Conservation (phyloP, 441 rosid genomes). For the Croton laevigatus region DNA sequence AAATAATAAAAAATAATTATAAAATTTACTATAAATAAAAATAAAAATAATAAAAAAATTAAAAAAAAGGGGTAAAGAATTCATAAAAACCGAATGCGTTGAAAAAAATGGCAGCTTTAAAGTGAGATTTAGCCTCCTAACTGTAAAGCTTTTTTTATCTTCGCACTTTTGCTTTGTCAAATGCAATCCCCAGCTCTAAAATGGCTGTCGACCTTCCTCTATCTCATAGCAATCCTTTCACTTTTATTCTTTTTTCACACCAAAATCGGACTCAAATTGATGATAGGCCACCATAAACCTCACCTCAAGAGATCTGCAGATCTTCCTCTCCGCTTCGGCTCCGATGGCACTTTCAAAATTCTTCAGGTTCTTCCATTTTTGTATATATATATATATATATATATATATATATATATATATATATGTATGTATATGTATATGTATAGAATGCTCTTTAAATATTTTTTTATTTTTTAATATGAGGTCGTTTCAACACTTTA, state of each 20-base stretch:
- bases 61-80: too few species aligned
- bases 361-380: conserved; percentile 50
- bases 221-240: conserved; percentile 34
- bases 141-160: too few species aligned
- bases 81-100: too few species aligned
- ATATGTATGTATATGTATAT: too few species aligned
- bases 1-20: too few species aligned
- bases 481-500: conserved; percentile 8
- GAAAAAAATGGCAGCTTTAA: too few species aligned
- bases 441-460: too few species aligned
- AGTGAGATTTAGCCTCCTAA: too few species aligned
- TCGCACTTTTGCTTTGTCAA: not conserved
- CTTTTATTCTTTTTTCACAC: conserved; percentile 45
- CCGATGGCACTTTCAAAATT: conserved; percentile 86
- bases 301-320: conserved; percentile 50
- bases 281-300: conserved; percentile 36
- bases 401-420: too few species aligned
- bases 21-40: too few species aligned
- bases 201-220: conserved; percentile 44
- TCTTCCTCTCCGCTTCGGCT: conserved; percentile 75
- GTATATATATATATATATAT: too few species aligned
- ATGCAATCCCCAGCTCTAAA: conserved; percentile 32
- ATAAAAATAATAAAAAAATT: too few species aligned
- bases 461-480: not conserved
- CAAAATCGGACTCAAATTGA: conserved; percentile 35